Conservation (phyloP, 1,284 basidiomycete species). For the Tylopilus sp. region DNA sequence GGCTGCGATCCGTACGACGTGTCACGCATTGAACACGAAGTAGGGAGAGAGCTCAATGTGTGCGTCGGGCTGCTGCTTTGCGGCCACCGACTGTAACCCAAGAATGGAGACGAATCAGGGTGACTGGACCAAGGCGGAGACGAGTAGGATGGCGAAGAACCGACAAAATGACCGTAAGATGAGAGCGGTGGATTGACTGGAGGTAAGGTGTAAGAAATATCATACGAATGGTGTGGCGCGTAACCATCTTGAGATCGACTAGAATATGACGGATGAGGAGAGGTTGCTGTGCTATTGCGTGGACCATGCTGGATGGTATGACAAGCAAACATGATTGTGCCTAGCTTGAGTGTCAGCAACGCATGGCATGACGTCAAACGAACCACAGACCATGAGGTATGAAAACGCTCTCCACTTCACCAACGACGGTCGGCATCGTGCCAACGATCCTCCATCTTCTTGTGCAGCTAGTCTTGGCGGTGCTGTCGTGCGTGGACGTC, state of each 20-base stretch:
- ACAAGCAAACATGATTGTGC: constrained; percentile 78
- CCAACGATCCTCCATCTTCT: constrained; percentile 85
- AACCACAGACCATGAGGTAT: constrained; percentile 81
- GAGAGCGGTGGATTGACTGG: constrained; percentile 30
- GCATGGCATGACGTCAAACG: constrained; percentile 35
- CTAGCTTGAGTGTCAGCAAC: constrained; percentile 41
- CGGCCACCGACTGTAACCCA: constrained; percentile 40
- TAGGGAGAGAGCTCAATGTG: constrained; percentile 27
- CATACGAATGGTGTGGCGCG: constrained; percentile 38
- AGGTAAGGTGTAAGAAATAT: constrained; percentile 34
- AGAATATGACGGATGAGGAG: constrained; percentile 28
- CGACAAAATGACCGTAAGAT: constrained; percentile 26
- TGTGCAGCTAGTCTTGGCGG: constrained; percentile 90
- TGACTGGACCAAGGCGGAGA: constrained; percentile 47
- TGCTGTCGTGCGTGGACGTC: constrained; percentile 55
- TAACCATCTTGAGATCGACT: constrained; percentile 37
- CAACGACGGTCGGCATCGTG: constrained; percentile 60
- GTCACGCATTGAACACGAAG: constrained; percentile 33
- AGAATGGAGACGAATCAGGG: constrained; percentile 36
- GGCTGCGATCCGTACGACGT: constrained; percentile 27
- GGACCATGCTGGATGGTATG: constrained; percentile 49
- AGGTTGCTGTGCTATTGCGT: constrained; percentile 19
- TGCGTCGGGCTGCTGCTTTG: constrained; percentile 37
- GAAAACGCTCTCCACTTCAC: constrained; percentile 83
- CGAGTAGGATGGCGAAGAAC: constrained; percentile 40